phyloP scores from a whole-genome alignment of 1,284 basidiomycete genomes.

The Trametes sp. region DNA sequence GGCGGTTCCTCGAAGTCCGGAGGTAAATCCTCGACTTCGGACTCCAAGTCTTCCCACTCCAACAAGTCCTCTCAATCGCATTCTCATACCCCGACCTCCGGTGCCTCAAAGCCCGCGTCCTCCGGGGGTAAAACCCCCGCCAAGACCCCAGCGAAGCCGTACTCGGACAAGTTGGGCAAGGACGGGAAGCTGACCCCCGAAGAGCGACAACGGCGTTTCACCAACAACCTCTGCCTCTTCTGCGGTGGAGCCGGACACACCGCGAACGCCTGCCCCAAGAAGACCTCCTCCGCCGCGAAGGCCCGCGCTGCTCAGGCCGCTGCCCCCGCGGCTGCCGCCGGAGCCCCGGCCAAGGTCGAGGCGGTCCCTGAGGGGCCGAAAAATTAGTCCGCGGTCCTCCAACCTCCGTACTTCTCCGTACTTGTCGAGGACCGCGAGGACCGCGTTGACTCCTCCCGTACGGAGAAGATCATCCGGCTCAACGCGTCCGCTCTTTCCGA shows the following conservation, averaged over 20 bases:
- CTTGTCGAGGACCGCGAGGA: too few relatives aligned
- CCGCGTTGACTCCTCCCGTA: slow-evolving; percentile 13
- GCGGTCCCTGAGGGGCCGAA: slow-evolving; percentile 20
- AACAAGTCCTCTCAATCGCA: not conserved
- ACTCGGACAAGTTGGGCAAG: slow-evolving; percentile 17
- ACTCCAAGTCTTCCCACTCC: slow-evolving; percentile 6
- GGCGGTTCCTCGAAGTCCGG: not conserved
- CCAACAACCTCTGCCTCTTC: slow-evolving; percentile 21
- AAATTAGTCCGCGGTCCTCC: slow-evolving; percentile 18
- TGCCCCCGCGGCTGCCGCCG: not conserved
- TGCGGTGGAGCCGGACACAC: slow-evolving; percentile 8
- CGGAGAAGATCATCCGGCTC: slow-evolving; percentile 6
- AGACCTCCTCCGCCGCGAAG: slow-evolving; percentile 8
- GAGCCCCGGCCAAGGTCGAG: not conserved
- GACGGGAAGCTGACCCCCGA: slow-evolving; percentile 13
- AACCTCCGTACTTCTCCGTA: not conserved
- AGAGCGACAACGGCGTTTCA: slow-evolving; percentile 7
- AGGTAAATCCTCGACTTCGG: not conserved
- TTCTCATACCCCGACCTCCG: not conserved
- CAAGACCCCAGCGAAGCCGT: slow-evolving; percentile 11
- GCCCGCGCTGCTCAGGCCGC: not conserved
- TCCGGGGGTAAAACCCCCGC: slow-evolving; percentile 1
- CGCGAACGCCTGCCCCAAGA: slow-evolving; percentile 8
- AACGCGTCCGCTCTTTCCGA: slow-evolving; percentile 19
- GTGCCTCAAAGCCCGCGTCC: not conserved